Base-by-base conservation (phyloP, 805 yeast species). In the Barnettozyma sucrosica region DNA sequence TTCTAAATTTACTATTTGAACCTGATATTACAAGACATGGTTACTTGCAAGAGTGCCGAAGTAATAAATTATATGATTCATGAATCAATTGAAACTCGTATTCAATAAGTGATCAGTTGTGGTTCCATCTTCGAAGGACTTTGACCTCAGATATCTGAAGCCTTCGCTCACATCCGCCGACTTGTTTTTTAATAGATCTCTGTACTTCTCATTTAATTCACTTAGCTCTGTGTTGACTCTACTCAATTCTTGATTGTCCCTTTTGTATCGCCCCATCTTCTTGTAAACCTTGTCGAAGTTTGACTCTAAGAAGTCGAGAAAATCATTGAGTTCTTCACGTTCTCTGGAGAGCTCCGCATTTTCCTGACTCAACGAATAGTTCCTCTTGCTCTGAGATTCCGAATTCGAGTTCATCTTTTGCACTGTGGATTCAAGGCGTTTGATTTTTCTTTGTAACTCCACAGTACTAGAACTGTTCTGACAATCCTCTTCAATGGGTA, bases 251-350 rank as follows among this genome's bases (percentile, higher is more conserved):
- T 43, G 41, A 36, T 50, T 52, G 23, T 57, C 56, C 32, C 40
- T 16, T 40, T 44, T 51, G 7, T 39, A 45, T 3, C 24, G 8
- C 7, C 25, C 26, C 18, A 41, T 41, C 23, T 43, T 47, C 16
- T 40, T 43, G 33, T 52, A 47, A 7, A 50, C 46, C 23, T 46
- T 43, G 9, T 50, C 52, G 37, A 50, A 54, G 20, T 50, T 48
- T 3, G 46, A 21, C 32, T 57, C 60, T 44, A 58, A 44, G 41
- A 58, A 55, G 25, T 50, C 47, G 34, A 52, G 44, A 37, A 48
- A 58, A 16, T 48, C 45, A 11, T 54, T 55, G 51, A 57, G 51
- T 13, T 49, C 55, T 28, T 45, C 32, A 19, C 55, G 39, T 25
- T 57, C 53, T 6, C 43, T 24, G 2, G 46, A 16, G 10, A 56